Evolutionary conservation across 129 eudicot species (phyloP), one percentile per base, ranked within the genome.

Genomic region (Heracleum sosnowskyi): DNA sequence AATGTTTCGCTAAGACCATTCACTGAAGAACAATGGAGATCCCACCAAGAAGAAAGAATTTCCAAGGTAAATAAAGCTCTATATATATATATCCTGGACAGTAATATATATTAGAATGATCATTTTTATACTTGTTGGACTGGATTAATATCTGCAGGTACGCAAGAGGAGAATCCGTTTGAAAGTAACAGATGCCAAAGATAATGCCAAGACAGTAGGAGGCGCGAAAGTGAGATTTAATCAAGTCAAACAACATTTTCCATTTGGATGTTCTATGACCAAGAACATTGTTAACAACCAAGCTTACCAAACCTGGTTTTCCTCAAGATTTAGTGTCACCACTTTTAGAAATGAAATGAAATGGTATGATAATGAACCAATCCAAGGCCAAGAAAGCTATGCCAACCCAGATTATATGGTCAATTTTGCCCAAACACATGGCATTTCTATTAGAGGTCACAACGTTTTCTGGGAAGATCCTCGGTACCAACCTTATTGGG

Each of bases 381-480:
- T 31, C 13, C 85, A 31, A 15, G 90, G 92, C 44, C 5, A 51
- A 9, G 88, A 77, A 62, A 63, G 86, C 75, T 88, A 88, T 77
- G 10, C 81, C 3, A 33, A 44, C 12, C 28, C 90, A 28, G 92
- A 88, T 53, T 84, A 83, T 9, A 76, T 93, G 82, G 82, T 93
- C n/a, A 24, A 71, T 6, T 89, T 89, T 33, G 53, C 90, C 40
- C 74, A 78, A 57, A 42, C 79, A 37, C 75, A 83, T 31, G 87
- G 85, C 22, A 68, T 93, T 75, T 45, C 82, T 0, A 84, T 87
- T 2, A 82, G 98, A 42, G 98, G 97, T 60, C 97, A 93, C 84
- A 93, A 89, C 63, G 81, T 93, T 7, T 78, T 91, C 34, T 93
- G 97, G 98, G 92, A 87, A 2, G 86, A 91, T 76, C 90, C 90